phyloP scores from a whole-genome alignment of 2,329 filamentous ascomycete species.

The Hymenoscyphus infarciens region DNA sequence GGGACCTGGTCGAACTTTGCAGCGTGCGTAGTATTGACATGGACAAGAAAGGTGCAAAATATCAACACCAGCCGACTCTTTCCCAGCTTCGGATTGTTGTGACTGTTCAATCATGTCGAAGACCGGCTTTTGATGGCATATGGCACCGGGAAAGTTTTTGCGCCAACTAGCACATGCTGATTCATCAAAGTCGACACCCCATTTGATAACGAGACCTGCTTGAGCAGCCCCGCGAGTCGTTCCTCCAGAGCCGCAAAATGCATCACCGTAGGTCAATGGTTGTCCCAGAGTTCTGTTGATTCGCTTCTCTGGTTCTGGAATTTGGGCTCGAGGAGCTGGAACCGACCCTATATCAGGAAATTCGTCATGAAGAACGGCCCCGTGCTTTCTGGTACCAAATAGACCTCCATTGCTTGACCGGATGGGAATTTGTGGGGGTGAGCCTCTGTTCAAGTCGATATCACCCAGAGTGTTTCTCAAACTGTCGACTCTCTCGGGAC shows the following conservation, averaged over 20 bases:
- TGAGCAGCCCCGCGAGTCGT: slow-evolving; percentile 59
- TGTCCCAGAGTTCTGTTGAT: slow-evolving; percentile 32
- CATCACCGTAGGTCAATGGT: slow-evolving; percentile 65
- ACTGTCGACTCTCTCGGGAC: neutral
- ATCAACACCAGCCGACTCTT: slow-evolving; percentile 48
- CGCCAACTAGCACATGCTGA: slow-evolving; percentile 26
- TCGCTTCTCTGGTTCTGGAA: neutral
- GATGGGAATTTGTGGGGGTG: neutral
- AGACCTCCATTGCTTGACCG: neutral
- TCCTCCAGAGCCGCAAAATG: slow-evolving; percentile 71
- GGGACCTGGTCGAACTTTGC: slow-evolving; percentile 57
- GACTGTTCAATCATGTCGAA: slow-evolving; percentile 45
- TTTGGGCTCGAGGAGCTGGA: neutral
- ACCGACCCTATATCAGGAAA: neutral
- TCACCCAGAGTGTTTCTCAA: neutral
- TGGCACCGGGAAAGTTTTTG: slow-evolving; percentile 33
- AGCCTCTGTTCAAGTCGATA: neutral
- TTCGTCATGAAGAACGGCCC: neutral
- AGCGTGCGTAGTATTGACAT: slow-evolving; percentile 71
- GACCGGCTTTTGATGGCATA: slow-evolving; percentile 47
- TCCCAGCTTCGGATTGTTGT: slow-evolving; percentile 18
- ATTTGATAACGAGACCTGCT: slow-evolving; percentile 56
- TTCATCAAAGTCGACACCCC: slow-evolving; percentile 59
- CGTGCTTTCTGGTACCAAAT: neutral
- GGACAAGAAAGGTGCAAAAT: slow-evolving; percentile 73